phyloP scores from a whole-genome alignment of 169 alveolate species.

The Plasmodium vivax region DNA sequence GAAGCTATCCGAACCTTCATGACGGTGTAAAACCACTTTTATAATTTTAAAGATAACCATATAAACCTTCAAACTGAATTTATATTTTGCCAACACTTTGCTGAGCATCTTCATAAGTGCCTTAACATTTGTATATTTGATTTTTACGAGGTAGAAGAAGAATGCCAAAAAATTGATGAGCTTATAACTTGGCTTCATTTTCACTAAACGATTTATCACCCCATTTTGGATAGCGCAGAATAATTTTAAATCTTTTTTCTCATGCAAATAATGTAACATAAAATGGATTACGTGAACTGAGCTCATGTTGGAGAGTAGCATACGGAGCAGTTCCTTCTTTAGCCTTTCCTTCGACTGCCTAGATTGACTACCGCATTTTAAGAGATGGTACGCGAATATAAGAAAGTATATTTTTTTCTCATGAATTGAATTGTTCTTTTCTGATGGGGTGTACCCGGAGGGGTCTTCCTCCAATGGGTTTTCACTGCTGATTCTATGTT shows the following conservation, averaged over 20 bases:
- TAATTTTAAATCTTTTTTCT: constrained; percentile 29
- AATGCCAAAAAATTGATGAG: constrained; percentile 20
- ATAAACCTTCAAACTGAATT: constrained; percentile 35
- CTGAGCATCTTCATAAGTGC: constrained; percentile 9
- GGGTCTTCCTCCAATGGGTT: neutral
- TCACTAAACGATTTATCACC: constrained; percentile 2
- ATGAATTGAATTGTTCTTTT: neutral
- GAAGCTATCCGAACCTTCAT: constrained; percentile 1
- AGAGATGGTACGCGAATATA: constrained; percentile 31
- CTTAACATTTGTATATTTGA: constrained; percentile 35
- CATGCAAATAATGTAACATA: constrained; percentile 20
- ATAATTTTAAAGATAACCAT: constrained; percentile 32
- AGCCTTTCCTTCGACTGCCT: neutral
- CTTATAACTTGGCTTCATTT: constrained; percentile 15
- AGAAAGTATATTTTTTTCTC: constrained; percentile 33
- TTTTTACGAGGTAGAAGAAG: constrained; percentile 22
- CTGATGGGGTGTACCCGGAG: neutral
- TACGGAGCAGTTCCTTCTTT: neutral
- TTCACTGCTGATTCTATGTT: neutral
- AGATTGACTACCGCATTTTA: neutral
- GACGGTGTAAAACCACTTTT: constrained; percentile 15
- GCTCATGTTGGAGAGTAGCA: constrained; percentile 4
- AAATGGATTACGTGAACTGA: constrained; percentile 10
- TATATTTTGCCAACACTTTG: constrained; percentile 26
- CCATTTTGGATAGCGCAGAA: constrained; percentile 29